phyloP scores from a whole-genome alignment of 2,329 filamentous ascomycete species.

The Pyrenophora tritici-repentis region DNA sequence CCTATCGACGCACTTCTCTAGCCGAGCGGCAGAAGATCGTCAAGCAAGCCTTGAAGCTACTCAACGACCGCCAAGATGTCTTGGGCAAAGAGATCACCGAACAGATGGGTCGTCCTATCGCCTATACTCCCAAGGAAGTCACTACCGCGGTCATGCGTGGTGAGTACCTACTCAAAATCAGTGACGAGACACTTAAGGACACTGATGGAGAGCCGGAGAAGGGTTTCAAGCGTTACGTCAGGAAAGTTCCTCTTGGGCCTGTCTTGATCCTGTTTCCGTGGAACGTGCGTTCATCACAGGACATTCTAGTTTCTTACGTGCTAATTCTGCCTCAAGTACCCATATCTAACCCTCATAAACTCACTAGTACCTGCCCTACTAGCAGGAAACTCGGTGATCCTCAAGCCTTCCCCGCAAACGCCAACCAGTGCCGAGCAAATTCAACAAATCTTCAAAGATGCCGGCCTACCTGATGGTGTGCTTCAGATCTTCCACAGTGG shows the following conservation, averaged over 20 bases:
- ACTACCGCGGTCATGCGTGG: slow-evolving; percentile 82
- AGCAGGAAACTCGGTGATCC: slow-evolving; percentile 85
- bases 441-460: slow-evolving; percentile 73
- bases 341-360: slow-evolving; percentile 92
- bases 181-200: slow-evolving; percentile 76
- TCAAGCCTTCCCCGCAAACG: slow-evolving; percentile 95
- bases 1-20: slow-evolving; percentile 76
- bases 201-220: slow-evolving; percentile 82
- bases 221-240: slow-evolving; percentile 89
- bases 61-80: slow-evolving; percentile 74
- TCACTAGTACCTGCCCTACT: slow-evolving; percentile 90
- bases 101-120: slow-evolving; percentile 94
- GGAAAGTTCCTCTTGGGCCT: slow-evolving; percentile 84
- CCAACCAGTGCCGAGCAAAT: slow-evolving; percentile 89
- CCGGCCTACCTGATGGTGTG: slow-evolving; percentile 80
- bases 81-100: slow-evolving; percentile 84
- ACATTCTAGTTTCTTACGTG: slow-evolving; percentile 10
- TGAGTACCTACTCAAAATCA: slow-evolving; percentile 84
- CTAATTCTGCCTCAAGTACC: slow-evolving; percentile 67
- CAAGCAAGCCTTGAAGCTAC: slow-evolving; percentile 73
- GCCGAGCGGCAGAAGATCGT: slow-evolving; percentile 79
- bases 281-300: slow-evolving; percentile 71
- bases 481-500: slow-evolving; percentile 93
- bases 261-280: slow-evolving; percentile 91
- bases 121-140: slow-evolving; percentile 83